phyloP scores from a whole-genome alignment of 345 rosid species.

The Turnera subulata region DNA sequence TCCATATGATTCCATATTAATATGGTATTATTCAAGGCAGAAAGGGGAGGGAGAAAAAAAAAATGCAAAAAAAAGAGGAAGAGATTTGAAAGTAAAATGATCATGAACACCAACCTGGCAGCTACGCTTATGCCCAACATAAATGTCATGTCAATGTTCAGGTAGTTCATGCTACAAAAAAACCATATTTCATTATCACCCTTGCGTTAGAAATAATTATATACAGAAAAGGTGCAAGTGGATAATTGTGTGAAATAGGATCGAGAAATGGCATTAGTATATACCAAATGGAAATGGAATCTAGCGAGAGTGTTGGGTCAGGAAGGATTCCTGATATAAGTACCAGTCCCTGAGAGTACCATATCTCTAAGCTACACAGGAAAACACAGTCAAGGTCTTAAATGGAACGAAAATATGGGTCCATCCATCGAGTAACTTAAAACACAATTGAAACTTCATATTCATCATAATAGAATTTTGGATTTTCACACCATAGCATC shows the following conservation, averaged over 20 bases:
- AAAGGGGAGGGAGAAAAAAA: not conserved
- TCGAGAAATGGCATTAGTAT: not conserved
- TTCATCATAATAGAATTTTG: too few species aligned
- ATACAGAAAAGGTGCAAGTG: not conserved
- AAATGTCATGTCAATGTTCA: constrained; percentile 78
- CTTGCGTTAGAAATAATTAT: not conserved
- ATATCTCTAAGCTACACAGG: constrained; percentile 81
- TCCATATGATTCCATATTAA: too few species aligned
- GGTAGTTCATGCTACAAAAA: constrained; percentile 68
- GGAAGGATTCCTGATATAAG: constrained; percentile 77
- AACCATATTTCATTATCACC: too few species aligned
- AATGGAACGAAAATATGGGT: too few species aligned
- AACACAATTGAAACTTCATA: too few species aligned
- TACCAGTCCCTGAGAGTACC: constrained; percentile 95
- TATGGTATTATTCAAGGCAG: too few species aligned
- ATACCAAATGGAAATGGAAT: constrained; percentile 87
- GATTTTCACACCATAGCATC: constrained; percentile 89
- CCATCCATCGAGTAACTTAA: too few species aligned
- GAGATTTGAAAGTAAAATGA: too few species aligned
- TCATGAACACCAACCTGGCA: constrained; percentile 65
- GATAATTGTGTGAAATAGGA: not conserved
- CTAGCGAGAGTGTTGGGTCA: constrained; percentile 64
- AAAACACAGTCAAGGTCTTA: not conserved
- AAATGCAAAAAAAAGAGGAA: too few species aligned
- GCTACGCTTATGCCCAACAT: constrained; percentile 88